A percentile compares a stretch with the other conserved stretches of the same genome.
Conservation (phyloP, 83 land plant species). For the Thuja plicata region DNA sequence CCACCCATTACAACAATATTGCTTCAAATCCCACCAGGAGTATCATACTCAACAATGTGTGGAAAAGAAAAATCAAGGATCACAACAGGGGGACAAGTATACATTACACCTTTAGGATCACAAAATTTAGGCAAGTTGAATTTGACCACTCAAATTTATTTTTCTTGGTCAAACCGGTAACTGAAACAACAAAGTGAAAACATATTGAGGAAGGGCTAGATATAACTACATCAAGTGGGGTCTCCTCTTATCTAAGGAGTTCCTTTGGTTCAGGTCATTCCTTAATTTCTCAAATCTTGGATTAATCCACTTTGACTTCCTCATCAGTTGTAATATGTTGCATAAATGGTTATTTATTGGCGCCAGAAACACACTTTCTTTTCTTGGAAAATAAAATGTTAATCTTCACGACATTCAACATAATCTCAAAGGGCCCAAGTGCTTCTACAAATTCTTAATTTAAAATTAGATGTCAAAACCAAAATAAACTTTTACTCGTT, state of each 20-base stretch:
- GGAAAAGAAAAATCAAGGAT: not conserved
- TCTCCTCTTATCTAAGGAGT: not conserved
- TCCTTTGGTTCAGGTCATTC: not conserved
- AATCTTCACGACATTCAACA: not conserved
- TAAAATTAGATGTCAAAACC: not conserved
- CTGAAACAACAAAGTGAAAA: not conserved
- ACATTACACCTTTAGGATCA: not conserved
- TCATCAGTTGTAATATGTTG: not conserved
- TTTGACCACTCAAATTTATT: not conserved
- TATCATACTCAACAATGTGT: not conserved
- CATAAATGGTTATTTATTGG: not conserved
- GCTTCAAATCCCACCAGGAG: not conserved
- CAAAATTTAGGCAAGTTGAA: not conserved
- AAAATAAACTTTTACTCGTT: too few species aligned
- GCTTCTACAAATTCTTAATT: not conserved
- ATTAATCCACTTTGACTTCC: not conserved
- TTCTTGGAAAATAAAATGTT: not conserved
- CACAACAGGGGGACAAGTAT: not conserved
- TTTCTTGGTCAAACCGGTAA: not conserved
- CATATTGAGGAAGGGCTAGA: not conserved
- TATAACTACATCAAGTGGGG: not conserved
- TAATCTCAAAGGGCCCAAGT: not conserved
- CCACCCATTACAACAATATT: not conserved
- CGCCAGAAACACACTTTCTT: not conserved
- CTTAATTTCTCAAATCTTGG: not conserved